A percentile compares a stretch with the other conserved stretches of the same genome.
phyloP scores from a whole-genome alignment of 2,329 filamentous ascomycete genomes.

The Fusarium tupiense region DNA sequence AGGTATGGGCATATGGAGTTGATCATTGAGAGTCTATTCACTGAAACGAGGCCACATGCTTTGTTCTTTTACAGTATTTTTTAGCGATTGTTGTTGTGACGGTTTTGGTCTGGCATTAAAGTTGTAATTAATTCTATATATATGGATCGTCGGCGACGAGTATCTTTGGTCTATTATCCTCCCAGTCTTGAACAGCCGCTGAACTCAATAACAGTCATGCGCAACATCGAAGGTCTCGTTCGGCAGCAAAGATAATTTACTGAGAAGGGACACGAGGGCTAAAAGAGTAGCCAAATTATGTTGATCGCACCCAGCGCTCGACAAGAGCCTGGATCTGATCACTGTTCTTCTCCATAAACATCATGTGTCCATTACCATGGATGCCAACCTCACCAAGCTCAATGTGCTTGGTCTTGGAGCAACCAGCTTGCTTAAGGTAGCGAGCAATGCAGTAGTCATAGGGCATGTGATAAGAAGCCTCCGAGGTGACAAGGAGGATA shows the following conservation, averaged over 20 bases:
- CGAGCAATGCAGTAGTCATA: slow-evolving; percentile 35
- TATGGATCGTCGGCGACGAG: neutral
- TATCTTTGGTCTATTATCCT: neutral
- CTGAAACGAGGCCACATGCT: neutral
- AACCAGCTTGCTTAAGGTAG: slow-evolving; percentile 33
- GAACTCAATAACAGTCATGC: neutral
- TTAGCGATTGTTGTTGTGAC: neutral
- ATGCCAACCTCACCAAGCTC: slow-evolving; percentile 32
- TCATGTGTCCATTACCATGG: slow-evolving; percentile 38
- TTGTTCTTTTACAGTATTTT: neutral
- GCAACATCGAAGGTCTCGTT: neutral
- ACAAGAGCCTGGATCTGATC: slow-evolving; percentile 4
- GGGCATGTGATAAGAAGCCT: slow-evolving; percentile 35
- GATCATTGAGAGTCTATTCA: neutral
- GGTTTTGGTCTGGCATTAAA: neutral
- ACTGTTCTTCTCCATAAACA: slow-evolving; percentile 40
- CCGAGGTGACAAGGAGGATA: slow-evolving; percentile 33
- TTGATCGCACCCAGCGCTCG: neutral
- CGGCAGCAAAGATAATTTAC: accelerated
- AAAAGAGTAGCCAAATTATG: neutral
- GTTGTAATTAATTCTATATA: neutral
- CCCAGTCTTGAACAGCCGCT: neutral
- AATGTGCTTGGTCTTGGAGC: slow-evolving; percentile 29
- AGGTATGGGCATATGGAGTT: too few species aligned
- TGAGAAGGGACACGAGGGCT: neutral